Conservation (phyloP, 1,284 basidiomycete species). For the Ceratobasidium sp. region DNA sequence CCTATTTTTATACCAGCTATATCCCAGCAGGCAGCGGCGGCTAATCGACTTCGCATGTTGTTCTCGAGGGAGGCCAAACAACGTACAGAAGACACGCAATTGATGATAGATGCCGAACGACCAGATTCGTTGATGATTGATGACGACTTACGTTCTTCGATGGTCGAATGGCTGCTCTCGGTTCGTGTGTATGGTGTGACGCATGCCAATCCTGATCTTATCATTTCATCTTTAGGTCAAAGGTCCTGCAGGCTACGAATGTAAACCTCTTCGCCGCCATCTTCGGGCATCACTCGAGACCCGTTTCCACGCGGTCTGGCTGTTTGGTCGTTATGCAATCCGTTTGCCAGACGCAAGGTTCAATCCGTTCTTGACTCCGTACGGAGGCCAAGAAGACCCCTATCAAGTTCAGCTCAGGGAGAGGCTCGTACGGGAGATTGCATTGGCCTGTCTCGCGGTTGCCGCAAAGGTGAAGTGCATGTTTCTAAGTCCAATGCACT, state of each 20-base stretch:
- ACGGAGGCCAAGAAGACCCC: not conserved
- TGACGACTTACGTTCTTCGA: not conserved
- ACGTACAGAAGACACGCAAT: conserved; percentile 3
- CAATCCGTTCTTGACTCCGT: conserved; percentile 20
- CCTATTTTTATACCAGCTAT: not conserved
- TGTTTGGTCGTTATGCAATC: conserved; percentile 22
- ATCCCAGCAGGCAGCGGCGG: not conserved
- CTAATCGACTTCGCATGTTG: conserved; percentile 2
- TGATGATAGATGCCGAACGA: not conserved
- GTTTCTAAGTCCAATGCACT: not conserved
- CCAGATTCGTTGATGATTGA: conserved; percentile 9
- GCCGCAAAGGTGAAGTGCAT: conserved; percentile 2
- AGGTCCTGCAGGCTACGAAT: not conserved
- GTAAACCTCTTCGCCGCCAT: conserved; percentile 13
- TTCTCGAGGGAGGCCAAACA: conserved; percentile 5
- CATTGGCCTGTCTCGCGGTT: conserved; percentile 13
- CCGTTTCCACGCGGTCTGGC: conserved; percentile 26
- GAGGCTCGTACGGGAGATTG: not conserved
- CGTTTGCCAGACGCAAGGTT: not conserved
- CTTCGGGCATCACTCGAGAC: conserved; percentile 20
- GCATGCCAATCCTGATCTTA: not conserved
- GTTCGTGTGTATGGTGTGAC: not conserved
- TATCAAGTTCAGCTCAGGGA: conserved; percentile 7
- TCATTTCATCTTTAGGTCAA: not conserved
- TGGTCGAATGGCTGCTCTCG: conserved; percentile 1